Evolutionary conservation across 305 asterid genomes (phyloP).

Genomic region (Solanum hybrid): DNA sequence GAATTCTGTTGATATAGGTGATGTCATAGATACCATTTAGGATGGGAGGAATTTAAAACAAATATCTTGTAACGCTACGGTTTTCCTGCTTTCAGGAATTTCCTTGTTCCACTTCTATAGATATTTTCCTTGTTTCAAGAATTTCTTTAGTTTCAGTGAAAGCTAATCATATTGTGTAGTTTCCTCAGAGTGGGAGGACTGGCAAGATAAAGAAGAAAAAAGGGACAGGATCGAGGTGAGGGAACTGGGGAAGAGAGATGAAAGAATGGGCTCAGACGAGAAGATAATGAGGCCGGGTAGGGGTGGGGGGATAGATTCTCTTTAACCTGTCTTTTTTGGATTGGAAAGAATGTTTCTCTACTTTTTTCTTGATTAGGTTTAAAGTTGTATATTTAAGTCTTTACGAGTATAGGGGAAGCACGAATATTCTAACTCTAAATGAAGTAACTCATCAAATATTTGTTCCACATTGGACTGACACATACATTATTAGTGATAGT

Average conservation of each 20-base stretch:
- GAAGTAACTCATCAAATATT: not conserved
- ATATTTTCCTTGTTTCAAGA: constrained; percentile 1
- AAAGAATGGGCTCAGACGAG: not conserved
- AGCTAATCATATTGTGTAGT: not conserved
- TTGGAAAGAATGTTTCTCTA: not conserved
- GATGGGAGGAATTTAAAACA: not conserved
- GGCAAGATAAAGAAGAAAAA: not conserved
- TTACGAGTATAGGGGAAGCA: not conserved
- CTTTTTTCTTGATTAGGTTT: not conserved
- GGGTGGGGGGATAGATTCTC: not conserved
- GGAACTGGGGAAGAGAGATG: not conserved
- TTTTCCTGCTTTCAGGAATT: not conserved
- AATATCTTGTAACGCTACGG: not conserved
- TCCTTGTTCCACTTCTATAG: not conserved
- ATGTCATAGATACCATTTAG: not conserved
- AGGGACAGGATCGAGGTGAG: not conserved
- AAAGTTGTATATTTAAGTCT: not conserved
- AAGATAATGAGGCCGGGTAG: not conserved
- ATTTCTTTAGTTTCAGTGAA: not conserved
- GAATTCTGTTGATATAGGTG: not conserved
- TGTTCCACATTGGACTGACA: not conserved
- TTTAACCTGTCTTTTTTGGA: not conserved
- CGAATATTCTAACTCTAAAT: not conserved
- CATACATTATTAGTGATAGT: not conserved
- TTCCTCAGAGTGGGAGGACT: not conserved